A percentile compares a stretch with the other conserved stretches of the same genome.
Conservation (phyloP, 257 asterid species). For the Ilex asprella region DNA sequence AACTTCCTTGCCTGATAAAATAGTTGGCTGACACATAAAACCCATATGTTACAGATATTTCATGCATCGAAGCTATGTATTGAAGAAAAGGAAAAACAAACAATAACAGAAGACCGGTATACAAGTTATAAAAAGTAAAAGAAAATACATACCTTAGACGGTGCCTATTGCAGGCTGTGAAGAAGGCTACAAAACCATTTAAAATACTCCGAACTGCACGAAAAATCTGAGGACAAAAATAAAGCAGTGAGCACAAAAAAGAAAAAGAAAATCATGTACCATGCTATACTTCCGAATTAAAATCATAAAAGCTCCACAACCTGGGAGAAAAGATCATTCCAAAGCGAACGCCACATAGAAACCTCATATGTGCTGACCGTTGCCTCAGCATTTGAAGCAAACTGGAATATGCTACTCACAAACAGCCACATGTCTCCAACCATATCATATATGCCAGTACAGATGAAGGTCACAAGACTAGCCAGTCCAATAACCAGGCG, state of each 20-base stretch:
- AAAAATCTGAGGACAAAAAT: conserved; percentile 46
- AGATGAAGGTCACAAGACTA: conserved; percentile 42
- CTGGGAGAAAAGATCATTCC: conserved; percentile 97
- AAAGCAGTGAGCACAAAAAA: not conserved
- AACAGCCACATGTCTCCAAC: conserved; percentile 44
- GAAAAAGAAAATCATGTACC: not conserved
- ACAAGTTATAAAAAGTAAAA: not conserved
- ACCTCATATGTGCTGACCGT: conserved; percentile 62
- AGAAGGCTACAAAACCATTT: conserved; percentile 81
- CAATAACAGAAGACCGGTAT: not conserved
- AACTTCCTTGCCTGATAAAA: too few relatives aligned
- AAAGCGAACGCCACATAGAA: conserved; percentile 83
- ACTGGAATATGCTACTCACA: conserved; percentile 52
- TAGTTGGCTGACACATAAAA: not conserved
- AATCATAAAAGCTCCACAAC: conserved; percentile 23
- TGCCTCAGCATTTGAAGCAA: conserved; percentile 59
- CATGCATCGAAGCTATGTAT: not conserved
- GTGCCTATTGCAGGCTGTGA: conserved; percentile 80
- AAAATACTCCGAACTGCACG: conserved; percentile 92
- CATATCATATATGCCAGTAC: conserved; percentile 32
- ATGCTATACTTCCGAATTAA: not conserved
- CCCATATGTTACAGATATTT: not conserved
- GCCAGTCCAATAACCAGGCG: conserved; percentile 53
- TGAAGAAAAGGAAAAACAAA: too few relatives aligned
- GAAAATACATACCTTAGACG: conserved; percentile 62